These are phyloP conservation scores for Cryptococcus sp. DNA, from an alignment of 1,284 basidiomycete species.

Conservation along the genomic window DNA sequence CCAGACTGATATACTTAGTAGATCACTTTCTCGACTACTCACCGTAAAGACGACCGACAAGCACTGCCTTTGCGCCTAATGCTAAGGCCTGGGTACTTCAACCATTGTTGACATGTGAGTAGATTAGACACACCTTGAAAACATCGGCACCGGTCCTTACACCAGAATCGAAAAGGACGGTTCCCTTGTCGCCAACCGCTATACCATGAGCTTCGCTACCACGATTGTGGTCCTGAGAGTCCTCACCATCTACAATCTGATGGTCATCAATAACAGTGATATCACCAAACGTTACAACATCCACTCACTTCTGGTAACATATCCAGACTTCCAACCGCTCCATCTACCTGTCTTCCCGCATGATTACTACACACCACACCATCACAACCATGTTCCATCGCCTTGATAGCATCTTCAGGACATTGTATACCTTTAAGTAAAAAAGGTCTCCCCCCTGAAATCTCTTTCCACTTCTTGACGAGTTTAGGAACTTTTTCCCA, in stretches of 20 bases:
- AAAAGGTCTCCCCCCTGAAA: slow-evolving; percentile 56
- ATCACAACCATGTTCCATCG: slow-evolving; percentile 60
- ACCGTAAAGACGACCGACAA: no score
- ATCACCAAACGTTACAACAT: not conserved
- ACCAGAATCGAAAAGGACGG: slow-evolving; percentile 73
- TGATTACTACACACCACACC: slow-evolving; percentile 79
- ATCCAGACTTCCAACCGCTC: slow-evolving; percentile 65
- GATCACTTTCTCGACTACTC: no score
- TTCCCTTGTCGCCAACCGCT: slow-evolving; percentile 50
- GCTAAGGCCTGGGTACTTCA: no score
- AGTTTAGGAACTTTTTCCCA: slow-evolving; percentile 55
- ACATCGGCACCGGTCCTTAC: slow-evolving; percentile 70
- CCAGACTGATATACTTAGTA: no score
- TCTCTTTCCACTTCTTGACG: slow-evolving; percentile 54
- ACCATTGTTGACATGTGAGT: no score
- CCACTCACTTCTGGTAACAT: slow-evolving; percentile 53
- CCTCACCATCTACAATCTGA: slow-evolving; percentile 13
- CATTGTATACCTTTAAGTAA: slow-evolving; percentile 62
- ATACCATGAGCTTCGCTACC: slow-evolving; percentile 27
- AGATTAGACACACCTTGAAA: slow-evolving; percentile 53
- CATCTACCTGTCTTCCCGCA: slow-evolving; percentile 76
- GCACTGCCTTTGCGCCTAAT: no score
- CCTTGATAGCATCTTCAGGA: slow-evolving; percentile 63
- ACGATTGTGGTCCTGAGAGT: not conserved
- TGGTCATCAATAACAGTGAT: not conserved